Evolutionary conservation across 2,329 filamentous ascomycete genomes (phyloP).

Genomic region (Aspergillus hiratsukae): DNA sequence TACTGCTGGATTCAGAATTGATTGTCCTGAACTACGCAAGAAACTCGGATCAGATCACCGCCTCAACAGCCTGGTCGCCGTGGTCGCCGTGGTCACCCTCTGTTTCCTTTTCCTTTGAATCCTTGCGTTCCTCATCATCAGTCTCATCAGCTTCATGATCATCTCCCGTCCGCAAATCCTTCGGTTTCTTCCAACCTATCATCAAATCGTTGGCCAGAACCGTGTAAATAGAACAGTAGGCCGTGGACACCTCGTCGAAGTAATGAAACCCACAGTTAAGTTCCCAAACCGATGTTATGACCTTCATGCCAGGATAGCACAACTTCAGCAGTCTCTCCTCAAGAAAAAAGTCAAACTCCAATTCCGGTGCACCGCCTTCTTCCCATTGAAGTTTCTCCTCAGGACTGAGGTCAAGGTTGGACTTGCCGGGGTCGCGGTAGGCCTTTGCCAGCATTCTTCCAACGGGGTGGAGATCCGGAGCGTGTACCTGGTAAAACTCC

Average conservation of each 20-base stretch:
- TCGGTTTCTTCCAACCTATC: conserved; percentile 59
- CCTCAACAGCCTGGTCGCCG: neutral
- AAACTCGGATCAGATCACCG: neutral
- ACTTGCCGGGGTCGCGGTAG: conserved; percentile 44
- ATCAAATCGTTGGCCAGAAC: conserved; percentile 67
- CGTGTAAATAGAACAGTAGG: conserved; percentile 60
- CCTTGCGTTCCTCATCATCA: conserved; percentile 9
- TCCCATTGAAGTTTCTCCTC: conserved; percentile 28
- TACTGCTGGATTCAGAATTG: neutral
- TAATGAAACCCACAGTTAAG: conserved; percentile 60
- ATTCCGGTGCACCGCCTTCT: conserved; percentile 12
- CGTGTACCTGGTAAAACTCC: conserved; percentile 45
- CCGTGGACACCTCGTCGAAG: conserved; percentile 54
- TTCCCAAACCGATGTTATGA: conserved; percentile 53
- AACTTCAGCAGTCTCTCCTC: conserved; percentile 58
- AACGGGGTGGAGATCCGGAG: conserved; percentile 45
- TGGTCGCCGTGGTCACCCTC: neutral
- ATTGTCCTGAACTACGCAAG: neutral
- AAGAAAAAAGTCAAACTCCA: conserved; percentile 57
- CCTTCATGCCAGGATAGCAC: conserved; percentile 62
- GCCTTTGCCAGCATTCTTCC: conserved; percentile 51
- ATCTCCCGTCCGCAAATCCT: conserved; percentile 11
- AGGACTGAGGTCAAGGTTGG: conserved; percentile 34
- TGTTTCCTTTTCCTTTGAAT: conserved; percentile 6
- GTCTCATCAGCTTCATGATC: conserved; percentile 9